Conservation (phyloP, 768 basidiomycete genomes). For the Leccinum variicolor region DNA sequence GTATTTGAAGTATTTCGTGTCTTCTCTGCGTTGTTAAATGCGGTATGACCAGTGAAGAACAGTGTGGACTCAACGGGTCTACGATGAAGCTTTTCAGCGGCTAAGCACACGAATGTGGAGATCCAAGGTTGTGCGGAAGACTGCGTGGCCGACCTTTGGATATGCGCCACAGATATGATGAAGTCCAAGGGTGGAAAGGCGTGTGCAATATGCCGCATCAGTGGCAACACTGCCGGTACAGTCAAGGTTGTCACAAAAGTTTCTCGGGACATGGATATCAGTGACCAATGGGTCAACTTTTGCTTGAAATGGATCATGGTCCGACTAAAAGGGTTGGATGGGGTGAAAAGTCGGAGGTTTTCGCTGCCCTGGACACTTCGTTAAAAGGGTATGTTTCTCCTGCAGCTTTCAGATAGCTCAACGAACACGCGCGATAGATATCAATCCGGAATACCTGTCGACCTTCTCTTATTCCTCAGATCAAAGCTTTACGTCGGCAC, state of each 20-base stretch:
- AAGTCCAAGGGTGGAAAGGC: slow-evolving; percentile 62
- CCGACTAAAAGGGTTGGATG: slow-evolving; percentile 77
- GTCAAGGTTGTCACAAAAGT: slow-evolving; percentile 83
- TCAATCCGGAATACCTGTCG: slow-evolving; percentile 45
- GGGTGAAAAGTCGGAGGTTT: slow-evolving; percentile 72
- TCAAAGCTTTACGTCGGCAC: slow-evolving; percentile 74
- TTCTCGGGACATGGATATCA: slow-evolving; percentile 69
- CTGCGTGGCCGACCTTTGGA: slow-evolving; percentile 82
- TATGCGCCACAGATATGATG: slow-evolving; percentile 75
- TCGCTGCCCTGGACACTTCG: slow-evolving; percentile 70
- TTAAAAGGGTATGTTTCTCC: slow-evolving; percentile 52
- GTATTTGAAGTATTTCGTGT: slow-evolving; percentile 86
- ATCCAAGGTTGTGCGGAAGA: slow-evolving; percentile 82
- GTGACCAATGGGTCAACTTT: slow-evolving; percentile 77
- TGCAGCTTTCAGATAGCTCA: background rate
- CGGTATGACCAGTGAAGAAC: slow-evolving; percentile 65
- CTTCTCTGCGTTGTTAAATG: slow-evolving; percentile 77
- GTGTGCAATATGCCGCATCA: slow-evolving; percentile 68
- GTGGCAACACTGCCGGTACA: slow-evolving; percentile 71
- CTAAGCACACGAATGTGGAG: slow-evolving; percentile 86
- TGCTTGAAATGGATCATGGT: slow-evolving; percentile 77
- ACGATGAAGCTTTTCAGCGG: slow-evolving; percentile 67
- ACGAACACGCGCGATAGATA: slow-evolving; percentile 34
- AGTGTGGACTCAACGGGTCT: slow-evolving; percentile 71
- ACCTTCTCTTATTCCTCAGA: slow-evolving; percentile 60